Evolutionary conservation across 2,329 filamentous ascomycete genomes (phyloP).

Genomic region (Fusarium haematococcum): DNA sequence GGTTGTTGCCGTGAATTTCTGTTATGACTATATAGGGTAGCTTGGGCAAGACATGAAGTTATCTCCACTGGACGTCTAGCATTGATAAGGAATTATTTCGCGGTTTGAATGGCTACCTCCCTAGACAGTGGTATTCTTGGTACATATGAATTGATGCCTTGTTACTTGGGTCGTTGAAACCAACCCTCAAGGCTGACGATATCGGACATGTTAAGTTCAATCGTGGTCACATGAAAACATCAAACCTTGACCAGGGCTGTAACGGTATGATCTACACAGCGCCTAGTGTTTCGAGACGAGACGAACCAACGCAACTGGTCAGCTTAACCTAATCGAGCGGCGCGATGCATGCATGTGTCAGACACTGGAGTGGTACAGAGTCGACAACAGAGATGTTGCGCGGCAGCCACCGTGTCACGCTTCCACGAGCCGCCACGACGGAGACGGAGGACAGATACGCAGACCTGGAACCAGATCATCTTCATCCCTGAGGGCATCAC

Average conservation of each 20-base stretch:
- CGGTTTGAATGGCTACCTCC: neutral
- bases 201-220: neutral
- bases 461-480: neutral
- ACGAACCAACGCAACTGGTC: neutral
- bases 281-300: slow-evolving; percentile 8
- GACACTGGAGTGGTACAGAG: slow-evolving; percentile 15
- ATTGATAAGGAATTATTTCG: neutral
- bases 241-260: neutral
- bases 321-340: slow-evolving; percentile 4
- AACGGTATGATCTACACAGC: neutral
- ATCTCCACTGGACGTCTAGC: neutral
- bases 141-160: neutral
- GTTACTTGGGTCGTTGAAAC: neutral
- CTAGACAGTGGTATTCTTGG: neutral
- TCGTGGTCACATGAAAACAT: neutral
- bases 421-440: slow-evolving; percentile 1
- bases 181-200: neutral
- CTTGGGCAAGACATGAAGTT: neutral
- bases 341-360: slow-evolving; percentile 15
- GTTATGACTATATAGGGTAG: neutral
- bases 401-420: slow-evolving; percentile 16
- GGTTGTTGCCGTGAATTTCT: neutral
- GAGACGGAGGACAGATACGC: neutral
- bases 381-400: slow-evolving; percentile 15
- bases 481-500: slow-evolving; percentile 2